Conservation (phyloP, 2,329 filamentous ascomycete genomes). For the Neopestalotiopsis clavispora region DNA sequence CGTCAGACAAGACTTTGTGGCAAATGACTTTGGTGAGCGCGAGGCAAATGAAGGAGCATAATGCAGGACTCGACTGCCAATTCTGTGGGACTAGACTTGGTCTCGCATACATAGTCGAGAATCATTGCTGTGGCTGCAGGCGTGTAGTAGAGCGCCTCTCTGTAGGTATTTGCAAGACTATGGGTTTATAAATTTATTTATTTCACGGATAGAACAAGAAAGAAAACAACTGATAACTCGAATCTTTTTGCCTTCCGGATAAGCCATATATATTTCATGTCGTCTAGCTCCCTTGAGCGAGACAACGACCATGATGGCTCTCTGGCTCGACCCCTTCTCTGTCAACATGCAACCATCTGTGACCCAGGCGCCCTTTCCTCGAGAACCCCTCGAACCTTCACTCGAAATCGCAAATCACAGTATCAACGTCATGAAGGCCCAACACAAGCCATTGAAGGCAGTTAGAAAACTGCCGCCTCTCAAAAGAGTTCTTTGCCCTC, state of each 20-base stretch:
- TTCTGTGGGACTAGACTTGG: background rate
- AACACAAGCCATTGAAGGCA: conserved; percentile 9
- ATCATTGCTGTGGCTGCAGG: background rate
- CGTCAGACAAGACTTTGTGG: background rate
- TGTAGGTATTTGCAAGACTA: too few species aligned
- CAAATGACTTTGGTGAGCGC: background rate
- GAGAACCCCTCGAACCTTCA: conserved; percentile 6
- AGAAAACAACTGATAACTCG: background rate
- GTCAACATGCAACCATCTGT: conserved; percentile 8
- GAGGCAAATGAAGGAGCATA: background rate
- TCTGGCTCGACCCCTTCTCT: conserved; percentile 10
- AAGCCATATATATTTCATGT: background rate
- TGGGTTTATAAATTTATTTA: background rate
- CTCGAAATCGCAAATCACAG: conserved; percentile 8
- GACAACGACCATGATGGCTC: background rate
- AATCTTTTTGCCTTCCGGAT: background rate
- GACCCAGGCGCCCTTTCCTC: conserved; percentile 10
- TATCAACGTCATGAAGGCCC: conserved; percentile 3
- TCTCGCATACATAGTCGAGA: background rate
- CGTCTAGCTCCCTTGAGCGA: background rate
- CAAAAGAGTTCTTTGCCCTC: background rate
- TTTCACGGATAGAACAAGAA: background rate
- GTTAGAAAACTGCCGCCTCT: conserved; percentile 8
- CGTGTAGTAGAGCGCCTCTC: too few species aligned
- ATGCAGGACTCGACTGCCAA: background rate